Percentiles rank a stretch among this genome's conserved stretches.
These are phyloP conservation scores for Clathrus columnatus DNA, from an alignment of 768 basidiomycete species.

Conservation along the genomic window DNA sequence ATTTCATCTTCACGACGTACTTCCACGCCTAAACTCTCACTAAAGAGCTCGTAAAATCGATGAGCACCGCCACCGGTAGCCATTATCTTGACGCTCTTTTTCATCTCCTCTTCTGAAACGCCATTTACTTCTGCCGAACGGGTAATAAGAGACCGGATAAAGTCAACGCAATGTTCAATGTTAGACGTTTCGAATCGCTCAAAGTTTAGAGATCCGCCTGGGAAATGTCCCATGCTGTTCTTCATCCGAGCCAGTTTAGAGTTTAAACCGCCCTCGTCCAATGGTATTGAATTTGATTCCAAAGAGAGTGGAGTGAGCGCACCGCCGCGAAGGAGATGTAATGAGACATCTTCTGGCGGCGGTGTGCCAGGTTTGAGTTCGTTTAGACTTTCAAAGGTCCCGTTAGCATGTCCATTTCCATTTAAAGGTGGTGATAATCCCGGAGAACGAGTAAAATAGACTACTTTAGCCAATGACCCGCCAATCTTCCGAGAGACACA, in stretches of 20 bases:
- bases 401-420: slow-evolving; percentile 42
- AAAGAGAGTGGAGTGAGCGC: slow-evolving; percentile 79
- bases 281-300: slow-evolving; percentile 34
- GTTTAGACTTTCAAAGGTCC: slow-evolving; percentile 21
- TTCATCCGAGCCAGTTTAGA: slow-evolving; percentile 60
- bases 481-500: slow-evolving; percentile 59
- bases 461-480: slow-evolving; percentile 94
- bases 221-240: slow-evolving; percentile 74
- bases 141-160: slow-evolving; percentile 80
- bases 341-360: slow-evolving; percentile 14
- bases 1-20: slow-evolving; percentile 94
- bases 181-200: slow-evolving; percentile 93
- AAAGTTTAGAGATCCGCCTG: slow-evolving; percentile 95
- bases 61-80: slow-evolving; percentile 98
- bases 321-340: slow-evolving; percentile 34
- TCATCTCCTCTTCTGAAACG: slow-evolving; percentile 87
- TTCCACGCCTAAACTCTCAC: slow-evolving; percentile 66
- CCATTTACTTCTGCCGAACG: slow-evolving; percentile 79
- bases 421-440: slow-evolving; percentile 72
- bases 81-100: slow-evolving; percentile 88
- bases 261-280: slow-evolving; percentile 38
- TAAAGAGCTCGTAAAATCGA: slow-evolving; percentile 82
- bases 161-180: slow-evolving; percentile 74
- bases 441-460: slow-evolving; percentile 94
- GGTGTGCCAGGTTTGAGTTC: slow-evolving; percentile 24